phyloP scores from a whole-genome alignment of 306 rosid genomes.

The Pachyrhizus erosus region DNA sequence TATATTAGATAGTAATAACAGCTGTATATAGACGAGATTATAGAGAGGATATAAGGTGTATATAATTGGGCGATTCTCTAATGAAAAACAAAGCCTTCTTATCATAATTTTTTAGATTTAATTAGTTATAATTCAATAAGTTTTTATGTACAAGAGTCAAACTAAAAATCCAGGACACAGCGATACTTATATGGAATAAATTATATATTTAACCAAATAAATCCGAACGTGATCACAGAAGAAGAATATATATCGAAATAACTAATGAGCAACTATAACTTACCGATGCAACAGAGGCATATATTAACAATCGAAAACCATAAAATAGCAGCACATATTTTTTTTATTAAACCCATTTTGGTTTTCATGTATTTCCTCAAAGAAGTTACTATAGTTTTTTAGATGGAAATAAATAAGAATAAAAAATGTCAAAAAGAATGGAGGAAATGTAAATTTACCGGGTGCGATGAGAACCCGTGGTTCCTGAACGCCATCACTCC shows the following conservation, averaged over 20 bases:
- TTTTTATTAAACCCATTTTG: background rate
- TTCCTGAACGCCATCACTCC: constrained; percentile 72
- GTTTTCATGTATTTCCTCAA: background rate
- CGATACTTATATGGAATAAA: no score
- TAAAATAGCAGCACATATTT: background rate
- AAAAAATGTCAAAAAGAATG: background rate
- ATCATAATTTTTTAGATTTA: no score
- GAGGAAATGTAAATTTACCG: constrained; percentile 45
- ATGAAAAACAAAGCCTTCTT: no score
- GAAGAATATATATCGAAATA: background rate
- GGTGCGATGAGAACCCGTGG: constrained; percentile 76
- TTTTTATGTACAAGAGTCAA: no score
- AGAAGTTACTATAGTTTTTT: background rate
- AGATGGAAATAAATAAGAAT: background rate
- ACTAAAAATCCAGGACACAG: no score
- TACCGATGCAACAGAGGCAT: background rate
- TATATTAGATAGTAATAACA: no score
- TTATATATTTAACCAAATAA: no score
- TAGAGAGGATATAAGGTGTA: no score
- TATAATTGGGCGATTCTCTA: no score
- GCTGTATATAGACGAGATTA: no score
- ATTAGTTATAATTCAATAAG: no score
- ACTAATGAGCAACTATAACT: background rate
- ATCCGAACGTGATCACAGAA: background rate
- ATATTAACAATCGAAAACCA: background rate